These are phyloP conservation scores for Gynostemma pentaphyllum DNA, from an alignment of 306 rosid species.

Conservation along the genomic window DNA sequence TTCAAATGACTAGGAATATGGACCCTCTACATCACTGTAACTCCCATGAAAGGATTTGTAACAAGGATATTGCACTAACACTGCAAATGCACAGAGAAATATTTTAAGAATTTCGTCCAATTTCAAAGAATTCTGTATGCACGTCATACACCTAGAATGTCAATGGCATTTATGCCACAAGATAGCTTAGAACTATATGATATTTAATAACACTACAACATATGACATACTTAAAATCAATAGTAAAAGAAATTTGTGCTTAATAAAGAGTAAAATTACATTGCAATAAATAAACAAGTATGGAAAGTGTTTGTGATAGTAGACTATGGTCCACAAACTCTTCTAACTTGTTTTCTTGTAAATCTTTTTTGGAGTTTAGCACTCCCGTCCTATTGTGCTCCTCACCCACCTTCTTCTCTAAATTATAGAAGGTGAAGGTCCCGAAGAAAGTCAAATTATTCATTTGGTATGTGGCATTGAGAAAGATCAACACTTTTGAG, in stretches of 20 bases:
- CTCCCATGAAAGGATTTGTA: background rate
- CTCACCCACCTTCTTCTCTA: too few relatives aligned
- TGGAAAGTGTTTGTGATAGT: too few relatives aligned
- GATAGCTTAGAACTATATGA: background rate
- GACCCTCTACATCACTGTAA: background rate
- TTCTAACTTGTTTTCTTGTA: too few relatives aligned
- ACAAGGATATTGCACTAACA: background rate
- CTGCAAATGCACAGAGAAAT: background rate
- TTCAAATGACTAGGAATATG: background rate
- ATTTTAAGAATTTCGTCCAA: background rate
- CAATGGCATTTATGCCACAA: background rate
- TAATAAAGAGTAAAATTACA: background rate
- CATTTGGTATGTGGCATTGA: too few relatives aligned
- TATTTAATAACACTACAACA: background rate
- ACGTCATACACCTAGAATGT: background rate
- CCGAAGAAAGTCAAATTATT: too few relatives aligned
- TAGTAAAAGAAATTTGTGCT: background rate
- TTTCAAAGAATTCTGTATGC: background rate
- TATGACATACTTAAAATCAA: background rate
- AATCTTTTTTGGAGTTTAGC: too few relatives aligned
- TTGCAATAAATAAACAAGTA: background rate
- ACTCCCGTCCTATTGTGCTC: too few relatives aligned
- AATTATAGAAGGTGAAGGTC: too few relatives aligned
- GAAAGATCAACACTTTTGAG: too few relatives aligned
- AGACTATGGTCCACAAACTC: too few relatives aligned